Base-by-base conservation (phyloP, 768 basidiomycete species). In the Rhodotorula diobovata region DNA sequence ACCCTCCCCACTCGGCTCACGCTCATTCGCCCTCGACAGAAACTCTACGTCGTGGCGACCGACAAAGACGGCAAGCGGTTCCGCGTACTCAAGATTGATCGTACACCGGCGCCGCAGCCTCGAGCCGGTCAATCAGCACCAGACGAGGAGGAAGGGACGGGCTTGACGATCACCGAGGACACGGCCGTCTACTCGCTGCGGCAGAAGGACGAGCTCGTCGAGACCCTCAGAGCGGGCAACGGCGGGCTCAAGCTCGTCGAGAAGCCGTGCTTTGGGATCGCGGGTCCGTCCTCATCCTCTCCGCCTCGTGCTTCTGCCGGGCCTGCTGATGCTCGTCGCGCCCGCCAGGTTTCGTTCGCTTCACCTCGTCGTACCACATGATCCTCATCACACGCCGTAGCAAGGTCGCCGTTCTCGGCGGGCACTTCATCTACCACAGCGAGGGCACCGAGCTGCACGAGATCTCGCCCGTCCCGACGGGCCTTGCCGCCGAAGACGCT, bases 301-400 rank as follows among this genome's bases (percentile, higher is more conserved):
- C 59, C 48, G 12, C 25, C 70, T 30, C 2, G 28, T 75, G 67
- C 32, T 2, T 8, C 16, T 9, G 6, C 23, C 16, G 15, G 30
- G 7, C 32, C 5, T 7, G 0, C 16, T 59, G 56, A 76, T 77
- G 23, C 75, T 64, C 12, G 68, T 15, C 32, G 32, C 45, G 56
- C 39, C 46, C 20, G 23, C 41, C 68, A 90, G 95, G 95, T 0
- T 97, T 99, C 78, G 87, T 97, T 66, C 86, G 86, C 55, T 97
- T 98, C 79, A 96, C 93, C 4, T 89, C 93, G 2, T 92, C 93
- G 16, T 98, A 91, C 90, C 97, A 97, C 80, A 88, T 97, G 86
- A 86, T 99, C 61, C 81, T 93, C 32, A 88, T 98, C 73, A 86
- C 90, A 58, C 91, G 94, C 79, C 87, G 93, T 53, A 90, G 91